Percentiles rank a stretch among this genome's conserved stretches.
These are phyloP conservation scores for Scheffersomyces insectosa DNA, from an alignment of 1,139 yeast genomes.

Conservation along the genomic window DNA sequence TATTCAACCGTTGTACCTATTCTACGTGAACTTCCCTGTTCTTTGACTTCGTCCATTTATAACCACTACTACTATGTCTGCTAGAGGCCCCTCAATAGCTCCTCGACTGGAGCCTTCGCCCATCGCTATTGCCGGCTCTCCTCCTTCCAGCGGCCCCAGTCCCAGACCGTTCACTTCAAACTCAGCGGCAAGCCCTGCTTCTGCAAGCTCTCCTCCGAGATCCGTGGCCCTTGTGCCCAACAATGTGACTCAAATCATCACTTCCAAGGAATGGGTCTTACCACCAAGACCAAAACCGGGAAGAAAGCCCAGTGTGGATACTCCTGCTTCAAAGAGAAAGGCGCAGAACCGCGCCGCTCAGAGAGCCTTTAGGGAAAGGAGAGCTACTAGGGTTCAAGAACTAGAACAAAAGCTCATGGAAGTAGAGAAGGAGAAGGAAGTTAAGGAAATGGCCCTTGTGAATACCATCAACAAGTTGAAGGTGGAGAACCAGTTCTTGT, in stretches of 20 bases:
- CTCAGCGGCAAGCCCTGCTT: slow-evolving; percentile 4
- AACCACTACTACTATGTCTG: slow-evolving; percentile 15
- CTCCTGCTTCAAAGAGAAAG: slow-evolving; percentile 76
- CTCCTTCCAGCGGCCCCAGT: slow-evolving; percentile 13
- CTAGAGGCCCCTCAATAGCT: slow-evolving; percentile 35
- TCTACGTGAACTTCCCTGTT: too few relatives aligned
- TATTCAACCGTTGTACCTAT: too few relatives aligned
- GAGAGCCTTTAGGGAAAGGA: slow-evolving; percentile 81
- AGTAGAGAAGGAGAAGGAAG: slow-evolving; percentile 64
- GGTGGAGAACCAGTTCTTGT: slow-evolving; percentile 39
- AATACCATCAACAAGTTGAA: slow-evolving; percentile 46
- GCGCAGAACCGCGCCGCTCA: slow-evolving; percentile 97
- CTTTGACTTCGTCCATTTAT: too few relatives aligned
- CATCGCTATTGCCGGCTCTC: slow-evolving; percentile 21
- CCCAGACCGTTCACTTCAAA: slow-evolving; percentile 2
- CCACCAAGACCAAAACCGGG: slow-evolving; percentile 95
- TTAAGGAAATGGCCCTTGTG: slow-evolving; percentile 60
- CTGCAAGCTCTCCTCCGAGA: neutral
- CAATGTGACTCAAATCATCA: slow-evolving; percentile 46
- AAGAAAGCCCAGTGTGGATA: slow-evolving; percentile 75
- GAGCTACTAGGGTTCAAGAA: slow-evolving; percentile 64
- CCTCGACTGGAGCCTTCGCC: slow-evolving; percentile 44
- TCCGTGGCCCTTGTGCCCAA: slow-evolving; percentile 2
- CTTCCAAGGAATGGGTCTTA: slow-evolving; percentile 87
- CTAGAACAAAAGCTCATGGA: slow-evolving; percentile 51